These are phyloP conservation scores for Globisporangium rhizosaccharum DNA, from an alignment of 352 stramenopile species.

Conservation along the genomic window DNA sequence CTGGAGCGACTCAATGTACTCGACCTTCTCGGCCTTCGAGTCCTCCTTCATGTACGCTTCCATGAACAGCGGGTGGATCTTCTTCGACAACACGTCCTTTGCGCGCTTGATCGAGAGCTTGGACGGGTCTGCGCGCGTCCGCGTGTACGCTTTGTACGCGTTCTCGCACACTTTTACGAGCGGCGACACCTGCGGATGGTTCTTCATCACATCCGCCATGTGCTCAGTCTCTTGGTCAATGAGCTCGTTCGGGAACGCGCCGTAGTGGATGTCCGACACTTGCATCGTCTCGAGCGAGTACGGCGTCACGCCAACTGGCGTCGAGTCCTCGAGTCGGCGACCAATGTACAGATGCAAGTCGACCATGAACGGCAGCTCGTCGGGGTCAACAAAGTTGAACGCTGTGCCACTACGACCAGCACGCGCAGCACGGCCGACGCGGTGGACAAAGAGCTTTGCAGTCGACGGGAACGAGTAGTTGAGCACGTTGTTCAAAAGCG, in stretches of 20 bases:
- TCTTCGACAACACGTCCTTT: slow-evolving; percentile 90
- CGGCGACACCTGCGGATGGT: slow-evolving; percentile 62
- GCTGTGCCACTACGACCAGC: slow-evolving; percentile 93
- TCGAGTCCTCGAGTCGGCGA: slow-evolving; percentile 72
- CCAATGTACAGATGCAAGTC: slow-evolving; percentile 97
- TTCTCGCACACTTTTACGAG: slow-evolving; percentile 93
- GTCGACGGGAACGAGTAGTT: slow-evolving; percentile 94
- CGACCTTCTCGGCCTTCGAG: slow-evolving; percentile 66
- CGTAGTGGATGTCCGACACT: slow-evolving; percentile 97
- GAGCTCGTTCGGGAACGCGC: slow-evolving; percentile 93
- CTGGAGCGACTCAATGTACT: slow-evolving; percentile 91
- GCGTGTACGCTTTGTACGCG: slow-evolving; percentile 97
- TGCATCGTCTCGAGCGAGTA: slow-evolving; percentile 94
- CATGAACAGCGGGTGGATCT: slow-evolving; percentile 90
- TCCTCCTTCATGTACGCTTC: slow-evolving; percentile 85
- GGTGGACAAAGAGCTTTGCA: slow-evolving; percentile 95
- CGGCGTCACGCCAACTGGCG: slow-evolving; percentile 39
- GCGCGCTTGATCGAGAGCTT: slow-evolving; percentile 92
- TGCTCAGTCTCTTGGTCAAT: slow-evolving; percentile 96
- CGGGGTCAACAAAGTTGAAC: slow-evolving; percentile 96
- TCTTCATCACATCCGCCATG: slow-evolving; percentile 87
- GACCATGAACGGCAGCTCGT: slow-evolving; percentile 98
- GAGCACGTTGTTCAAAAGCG: slow-evolving; percentile 95
- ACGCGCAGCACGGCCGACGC: slow-evolving; percentile 93
- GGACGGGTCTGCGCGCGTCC: slow-evolving; percentile 93